Percentiles rank a stretch among this genome's conserved stretches.
phyloP scores from a whole-genome alignment of 2,329 filamentous ascomycete species.

The Alternaria burnsii region DNA sequence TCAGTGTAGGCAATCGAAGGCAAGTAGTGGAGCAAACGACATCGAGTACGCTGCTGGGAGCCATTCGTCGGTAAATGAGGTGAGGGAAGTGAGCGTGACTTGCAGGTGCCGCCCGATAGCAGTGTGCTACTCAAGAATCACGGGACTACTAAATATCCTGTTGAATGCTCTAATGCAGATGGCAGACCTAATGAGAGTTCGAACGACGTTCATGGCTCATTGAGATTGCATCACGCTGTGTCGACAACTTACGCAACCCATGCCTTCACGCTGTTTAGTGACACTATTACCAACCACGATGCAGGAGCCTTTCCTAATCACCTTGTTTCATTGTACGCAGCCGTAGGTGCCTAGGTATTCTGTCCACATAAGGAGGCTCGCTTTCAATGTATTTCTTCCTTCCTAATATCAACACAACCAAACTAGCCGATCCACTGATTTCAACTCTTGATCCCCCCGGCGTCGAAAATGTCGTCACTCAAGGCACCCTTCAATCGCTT shows the following conservation, averaged over 20 bases:
- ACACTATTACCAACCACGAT: not conserved
- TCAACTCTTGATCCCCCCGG: not conserved
- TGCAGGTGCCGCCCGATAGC: not conserved
- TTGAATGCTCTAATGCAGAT: not conserved
- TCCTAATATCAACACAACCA: not conserved
- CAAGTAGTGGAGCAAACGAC: too few species aligned
- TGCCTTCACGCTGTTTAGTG: too few species aligned
- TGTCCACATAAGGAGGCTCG: too few species aligned
- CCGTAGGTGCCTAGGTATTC: too few species aligned
- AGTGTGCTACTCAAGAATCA: not conserved
- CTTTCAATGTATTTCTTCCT: not conserved
- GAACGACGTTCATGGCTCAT: accelerated
- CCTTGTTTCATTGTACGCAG: too few species aligned
- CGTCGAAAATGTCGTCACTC: not conserved
- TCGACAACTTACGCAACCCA: too few species aligned
- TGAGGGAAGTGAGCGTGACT: not conserved
- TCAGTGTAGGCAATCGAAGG: too few species aligned
- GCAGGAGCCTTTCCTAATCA: not conserved
- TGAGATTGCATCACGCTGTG: too few species aligned
- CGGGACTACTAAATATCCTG: accelerated
- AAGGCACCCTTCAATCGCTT: not conserved
- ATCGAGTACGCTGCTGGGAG: not conserved
- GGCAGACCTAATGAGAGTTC: accelerated
- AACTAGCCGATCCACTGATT: not conserved
- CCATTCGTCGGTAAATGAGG: not conserved